Evolutionary conservation across 345 rosid genomes (phyloP).

Genomic region (Hibiscus tridactylites): DNA sequence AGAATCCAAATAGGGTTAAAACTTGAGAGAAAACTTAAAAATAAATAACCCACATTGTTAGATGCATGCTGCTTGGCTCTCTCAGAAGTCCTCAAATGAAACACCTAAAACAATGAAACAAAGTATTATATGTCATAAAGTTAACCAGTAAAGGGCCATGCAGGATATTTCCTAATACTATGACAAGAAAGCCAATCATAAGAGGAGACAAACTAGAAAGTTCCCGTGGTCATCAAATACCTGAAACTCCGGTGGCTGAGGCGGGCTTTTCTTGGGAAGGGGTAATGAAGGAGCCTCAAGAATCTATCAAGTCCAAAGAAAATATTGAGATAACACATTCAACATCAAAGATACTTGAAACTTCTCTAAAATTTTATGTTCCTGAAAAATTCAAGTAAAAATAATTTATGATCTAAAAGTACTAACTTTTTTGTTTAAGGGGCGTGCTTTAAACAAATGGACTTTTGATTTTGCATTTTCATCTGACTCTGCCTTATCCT

Average conservation of each 20-base stretch:
- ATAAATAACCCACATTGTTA: conserved; percentile 17
- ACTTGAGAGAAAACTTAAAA: not conserved
- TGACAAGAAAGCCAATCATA: not conserved
- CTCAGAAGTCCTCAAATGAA: conserved; percentile 35
- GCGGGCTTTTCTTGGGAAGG: conserved; percentile 22
- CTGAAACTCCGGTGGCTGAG: conserved; percentile 25
- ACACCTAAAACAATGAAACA: conserved; percentile 24
- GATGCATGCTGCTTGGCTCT: conserved; percentile 29
- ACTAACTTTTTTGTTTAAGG: conserved; percentile 44
- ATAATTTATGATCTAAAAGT: not conserved
- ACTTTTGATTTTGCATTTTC: conserved; percentile 23
- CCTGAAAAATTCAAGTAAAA: conserved; percentile 1
- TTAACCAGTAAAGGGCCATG: not conserved
- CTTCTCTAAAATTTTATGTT: not conserved
- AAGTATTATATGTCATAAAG: not conserved
- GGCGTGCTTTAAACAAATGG: conserved; percentile 29
- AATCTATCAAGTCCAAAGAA: conserved; percentile 26
- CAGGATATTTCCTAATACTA: not conserved
- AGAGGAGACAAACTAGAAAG: not conserved
- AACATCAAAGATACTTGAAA: not conserved
- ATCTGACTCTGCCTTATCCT: conserved; percentile 16
- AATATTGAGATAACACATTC: not conserved
- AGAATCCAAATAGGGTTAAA: not conserved
- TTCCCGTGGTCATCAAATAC: conserved; percentile 13
- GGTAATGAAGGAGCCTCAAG: conserved; percentile 17